Conservation (phyloP, 192 early-diverging fungal genomes). For the Funneliformis geosporum region DNA sequence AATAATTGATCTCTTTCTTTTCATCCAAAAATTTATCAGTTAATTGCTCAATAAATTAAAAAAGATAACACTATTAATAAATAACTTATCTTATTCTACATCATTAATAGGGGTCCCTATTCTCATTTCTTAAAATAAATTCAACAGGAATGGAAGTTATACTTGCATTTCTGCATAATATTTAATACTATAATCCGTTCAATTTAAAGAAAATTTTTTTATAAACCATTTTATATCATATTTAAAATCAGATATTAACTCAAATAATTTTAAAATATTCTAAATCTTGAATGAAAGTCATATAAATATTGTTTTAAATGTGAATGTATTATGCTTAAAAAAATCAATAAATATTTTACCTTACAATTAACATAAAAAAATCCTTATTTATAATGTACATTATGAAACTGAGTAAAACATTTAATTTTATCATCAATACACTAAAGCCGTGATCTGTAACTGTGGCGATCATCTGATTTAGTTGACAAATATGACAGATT, state of each 20-base stretch:
- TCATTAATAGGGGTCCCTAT: conserved; percentile 51
- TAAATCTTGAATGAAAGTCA: conserved; percentile 32
- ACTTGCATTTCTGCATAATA: conserved; percentile 86
- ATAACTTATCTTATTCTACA: conserved; percentile 31
- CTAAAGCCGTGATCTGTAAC: too few relatives aligned
- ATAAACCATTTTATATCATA: conserved; percentile 78
- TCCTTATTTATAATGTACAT: conserved; percentile 73
- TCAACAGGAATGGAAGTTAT: conserved; percentile 65
- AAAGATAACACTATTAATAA: neutral
- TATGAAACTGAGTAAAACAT: conserved; percentile 77
- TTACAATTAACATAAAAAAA: conserved; percentile 72
- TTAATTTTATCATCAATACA: conserved; percentile 63
- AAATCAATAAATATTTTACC: conserved; percentile 48
- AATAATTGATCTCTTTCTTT: conserved; percentile 50
- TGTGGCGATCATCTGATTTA: too few relatives aligned
- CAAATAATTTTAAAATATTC: conserved; percentile 63
- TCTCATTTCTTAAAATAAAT: conserved; percentile 74
- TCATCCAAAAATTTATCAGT: conserved; percentile 20
- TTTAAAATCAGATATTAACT: conserved; percentile 64
- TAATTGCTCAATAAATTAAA: conserved; percentile 27
- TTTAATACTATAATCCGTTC: conserved; percentile 72
- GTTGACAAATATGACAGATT: too few relatives aligned
- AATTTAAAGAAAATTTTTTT: conserved; percentile 65
- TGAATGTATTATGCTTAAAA: too few relatives aligned
- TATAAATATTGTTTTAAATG: neutral